A percentile compares a stretch with the other conserved stretches of the same genome.
These are phyloP conservation scores for Rhynchosporium secalis DNA, from an alignment of 2,329 filamentous ascomycete species.

Conservation along the genomic window DNA sequence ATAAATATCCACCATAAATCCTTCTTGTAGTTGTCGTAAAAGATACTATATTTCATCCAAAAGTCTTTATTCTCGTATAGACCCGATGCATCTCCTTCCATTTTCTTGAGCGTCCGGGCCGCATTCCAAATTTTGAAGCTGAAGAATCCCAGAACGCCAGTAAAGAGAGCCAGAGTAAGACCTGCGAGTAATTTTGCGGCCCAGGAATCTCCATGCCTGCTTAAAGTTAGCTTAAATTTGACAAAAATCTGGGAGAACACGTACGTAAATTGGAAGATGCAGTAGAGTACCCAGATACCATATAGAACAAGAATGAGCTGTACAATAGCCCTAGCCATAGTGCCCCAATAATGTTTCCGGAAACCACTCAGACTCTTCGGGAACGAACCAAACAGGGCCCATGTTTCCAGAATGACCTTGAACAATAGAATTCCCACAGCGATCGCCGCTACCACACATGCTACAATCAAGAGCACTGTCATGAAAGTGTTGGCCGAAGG, in stretches of 20 bases:
- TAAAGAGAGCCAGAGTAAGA: slow-evolving; percentile 79
- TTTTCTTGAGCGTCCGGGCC: slow-evolving; percentile 70
- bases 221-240: not conserved
- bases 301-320: slow-evolving; percentile 89
- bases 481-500: slow-evolving; percentile 93
- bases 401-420: slow-evolving; percentile 87
- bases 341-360: slow-evolving; percentile 94
- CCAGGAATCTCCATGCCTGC: slow-evolving; percentile 80
- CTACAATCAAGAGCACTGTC: slow-evolving; percentile 86
- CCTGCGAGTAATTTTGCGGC: slow-evolving; percentile 82
- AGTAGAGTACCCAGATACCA: slow-evolving; percentile 93
- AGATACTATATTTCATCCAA: slow-evolving; percentile 95
- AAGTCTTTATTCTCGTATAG: slow-evolving; percentile 87
- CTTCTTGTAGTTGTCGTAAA: slow-evolving; percentile 95
- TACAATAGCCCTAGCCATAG: slow-evolving; percentile 85
- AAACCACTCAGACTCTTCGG: slow-evolving; percentile 78
- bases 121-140: slow-evolving; percentile 78
- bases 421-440: slow-evolving; percentile 83
- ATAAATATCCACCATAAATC: slow-evolving; percentile 98
- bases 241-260: not conserved
- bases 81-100: slow-evolving; percentile 69
- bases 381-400: slow-evolving; percentile 87
- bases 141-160: slow-evolving; percentile 78
- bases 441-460: slow-evolving; percentile 81
- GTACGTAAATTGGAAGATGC: slow-evolving; percentile 85